Base-by-base conservation (phyloP, 106 monocot genomes). In the Phalaenopsis aphrodite region DNA sequence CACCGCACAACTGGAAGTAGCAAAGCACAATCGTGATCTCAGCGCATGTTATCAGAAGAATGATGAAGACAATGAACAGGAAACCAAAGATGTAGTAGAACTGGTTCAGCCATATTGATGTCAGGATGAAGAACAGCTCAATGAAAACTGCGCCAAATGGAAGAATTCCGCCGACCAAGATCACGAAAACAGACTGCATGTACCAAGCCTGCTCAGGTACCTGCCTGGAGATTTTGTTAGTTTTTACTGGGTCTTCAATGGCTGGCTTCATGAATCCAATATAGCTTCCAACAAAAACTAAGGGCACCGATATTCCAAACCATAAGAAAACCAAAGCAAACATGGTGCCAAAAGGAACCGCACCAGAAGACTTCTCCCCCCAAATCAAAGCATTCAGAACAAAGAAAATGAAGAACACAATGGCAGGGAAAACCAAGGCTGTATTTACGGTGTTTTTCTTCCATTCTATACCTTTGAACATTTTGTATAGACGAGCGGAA, bases 21-120 rank as follows among this genome's bases (percentile, higher is more conserved):
- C 83, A 83, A 7, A 83, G 78, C 8, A 83, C 78, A 3, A 83
- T 74, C 1, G 78, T 83, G 16, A 83, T 83, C 42, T 83, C 83
- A 1, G 83, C 83, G 45, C 83, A 78, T 0, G 78, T 83, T 19
- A 78, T 12, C 24, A 83, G n/a, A 71, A 83, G 78, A 6, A 83
- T 78, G 18, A 83, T 21, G n/a, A 78, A 83, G 78, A 73, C 83
- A 6, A 83, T 83, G 56, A 83, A 78, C 38, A 77, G 57, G 48
- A 79, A 84, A 16, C 84, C 84, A 14, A 84, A 84, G 74, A 79
- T 79, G 73, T 84, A 78, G 78, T 83, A 84, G 79, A 79, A 79
- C 61, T 84, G 84, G 42, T 84, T 84, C 79, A 84, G 48, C 84
- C 84, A 84, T 46, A 75, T 79, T 1, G 79, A 79, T 16, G 78